A percentile compares a stretch with the other conserved stretches of the same genome.
phyloP scores from a whole-genome alignment of 805 yeast genomes.

The Pichia manshurica region DNA sequence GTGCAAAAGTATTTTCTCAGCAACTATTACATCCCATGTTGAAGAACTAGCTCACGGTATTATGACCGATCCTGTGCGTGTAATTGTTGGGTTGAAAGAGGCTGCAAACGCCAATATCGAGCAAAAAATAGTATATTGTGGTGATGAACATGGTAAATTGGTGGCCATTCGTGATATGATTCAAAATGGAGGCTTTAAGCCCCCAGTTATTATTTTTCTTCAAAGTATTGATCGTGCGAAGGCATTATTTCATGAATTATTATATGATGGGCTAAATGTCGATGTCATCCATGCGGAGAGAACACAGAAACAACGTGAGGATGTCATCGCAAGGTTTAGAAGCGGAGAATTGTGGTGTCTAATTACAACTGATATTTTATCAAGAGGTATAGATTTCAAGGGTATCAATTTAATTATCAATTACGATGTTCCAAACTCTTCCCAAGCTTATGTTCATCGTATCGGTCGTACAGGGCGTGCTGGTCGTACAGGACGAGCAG shows the following conservation, averaged over 20 bases:
- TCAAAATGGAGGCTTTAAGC: constrained; percentile 76
- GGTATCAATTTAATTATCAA: constrained; percentile 93
- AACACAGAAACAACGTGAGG: constrained; percentile 81
- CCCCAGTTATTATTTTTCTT: constrained; percentile 87
- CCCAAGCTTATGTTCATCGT: constrained; percentile 95
- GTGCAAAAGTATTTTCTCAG: constrained; percentile 81
- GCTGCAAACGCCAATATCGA: constrained; percentile 83
- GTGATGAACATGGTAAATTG: constrained; percentile 92
- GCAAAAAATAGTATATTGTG: constrained; percentile 79
- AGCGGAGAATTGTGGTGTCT: constrained; percentile 93
- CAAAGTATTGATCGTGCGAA: constrained; percentile 93
- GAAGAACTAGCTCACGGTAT: constrained; percentile 82
- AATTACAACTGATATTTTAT: constrained; percentile 91
- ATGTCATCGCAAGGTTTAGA: constrained; percentile 76
- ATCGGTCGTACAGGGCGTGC: constrained; percentile 99
- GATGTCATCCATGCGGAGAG: constrained; percentile 96
- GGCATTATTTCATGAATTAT: constrained; percentile 86
- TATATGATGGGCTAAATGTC: constrained; percentile 87
- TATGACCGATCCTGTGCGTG: constrained; percentile 80
- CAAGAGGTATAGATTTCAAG: constrained; percentile 96
- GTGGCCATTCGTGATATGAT: constrained; percentile 87
- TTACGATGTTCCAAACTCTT: constrained; percentile 91
- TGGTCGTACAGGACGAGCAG: constrained; percentile 78
- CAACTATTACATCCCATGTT: constrained; percentile 90
- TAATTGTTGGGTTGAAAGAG: constrained; percentile 88